Percentiles rank a stretch among this genome's conserved stretches.
Conservation (phyloP, 169 alveolate genomes). For the Cyclospora cayetanensis region DNA sequence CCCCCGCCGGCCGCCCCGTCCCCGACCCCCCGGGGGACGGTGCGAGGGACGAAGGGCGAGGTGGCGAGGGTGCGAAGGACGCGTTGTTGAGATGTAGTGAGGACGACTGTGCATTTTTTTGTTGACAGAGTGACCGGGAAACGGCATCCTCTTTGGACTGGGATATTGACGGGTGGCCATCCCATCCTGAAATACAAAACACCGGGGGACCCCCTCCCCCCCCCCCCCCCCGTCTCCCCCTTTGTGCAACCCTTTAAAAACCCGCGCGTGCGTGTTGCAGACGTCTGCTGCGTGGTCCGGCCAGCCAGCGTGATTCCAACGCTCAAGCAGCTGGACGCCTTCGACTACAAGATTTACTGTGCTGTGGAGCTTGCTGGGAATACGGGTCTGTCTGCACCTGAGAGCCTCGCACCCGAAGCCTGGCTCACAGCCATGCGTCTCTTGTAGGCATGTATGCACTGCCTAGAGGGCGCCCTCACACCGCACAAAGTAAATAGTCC, state of each 20-base stretch:
- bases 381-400: constrained; percentile 70
- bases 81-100: background rate
- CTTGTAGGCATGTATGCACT: too few species aligned
- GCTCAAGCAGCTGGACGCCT: constrained; percentile 84
- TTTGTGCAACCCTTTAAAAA: background rate
- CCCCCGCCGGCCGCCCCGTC: too few species aligned
- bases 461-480: too few species aligned
- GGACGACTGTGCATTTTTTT: background rate
- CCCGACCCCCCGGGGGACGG: too few species aligned
- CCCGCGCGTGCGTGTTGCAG: constrained; percentile 13
- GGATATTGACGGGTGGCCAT: background rate
- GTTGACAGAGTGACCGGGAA: too few species aligned
- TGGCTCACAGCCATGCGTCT: too few species aligned
- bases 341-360: constrained; percentile 89
- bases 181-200: background rate
- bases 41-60: too few species aligned
- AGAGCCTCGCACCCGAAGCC: too few species aligned
- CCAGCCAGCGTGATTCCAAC: constrained; percentile 84
- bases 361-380: constrained; percentile 92
- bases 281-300: constrained; percentile 78
- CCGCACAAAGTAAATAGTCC: too few species aligned
- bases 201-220: too few species aligned
- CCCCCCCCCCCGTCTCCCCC: too few species aligned
- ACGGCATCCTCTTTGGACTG: background rate
- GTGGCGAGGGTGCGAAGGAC: too few species aligned